Evolutionary conservation across 2,329 filamentous ascomycete genomes (phyloP).

Genomic region (Harringtonia aguacate): DNA sequence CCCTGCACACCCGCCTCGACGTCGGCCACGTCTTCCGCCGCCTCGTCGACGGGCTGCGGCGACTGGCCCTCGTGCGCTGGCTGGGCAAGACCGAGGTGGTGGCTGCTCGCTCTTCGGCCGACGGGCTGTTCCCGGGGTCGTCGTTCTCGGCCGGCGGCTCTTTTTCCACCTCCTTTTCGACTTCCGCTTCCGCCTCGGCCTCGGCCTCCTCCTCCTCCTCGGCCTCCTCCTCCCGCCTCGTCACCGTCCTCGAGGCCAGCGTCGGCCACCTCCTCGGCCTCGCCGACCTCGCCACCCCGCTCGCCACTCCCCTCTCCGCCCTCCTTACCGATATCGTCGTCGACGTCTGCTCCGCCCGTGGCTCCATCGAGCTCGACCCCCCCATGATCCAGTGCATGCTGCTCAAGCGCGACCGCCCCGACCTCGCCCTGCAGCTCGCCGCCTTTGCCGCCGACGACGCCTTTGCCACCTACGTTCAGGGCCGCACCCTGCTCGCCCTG

Average conservation of each 20-base stretch:
- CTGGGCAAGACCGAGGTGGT: constrained; percentile 49
- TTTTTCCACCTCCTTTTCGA: constrained; percentile 5
- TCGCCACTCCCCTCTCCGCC: constrained; percentile 40
- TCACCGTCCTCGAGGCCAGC: constrained; percentile 50
- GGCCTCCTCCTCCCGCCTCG: constrained; percentile 26
- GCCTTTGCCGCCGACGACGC: constrained; percentile 45
- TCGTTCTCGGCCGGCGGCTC: constrained; percentile 19
- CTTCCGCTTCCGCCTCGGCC: constrained; percentile 10
- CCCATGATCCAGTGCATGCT: constrained; percentile 52
- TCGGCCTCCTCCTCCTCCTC: constrained; percentile 12
- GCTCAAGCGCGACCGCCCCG: constrained; percentile 46
- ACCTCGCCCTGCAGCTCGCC: constrained; percentile 46
- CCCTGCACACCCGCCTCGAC: constrained; percentile 46
- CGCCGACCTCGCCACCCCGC: constrained; percentile 50
- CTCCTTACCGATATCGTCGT: constrained; percentile 57
- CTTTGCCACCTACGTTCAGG: constrained; percentile 74
- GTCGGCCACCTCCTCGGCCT: constrained; percentile 54
- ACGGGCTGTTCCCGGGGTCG: constrained; percentile 20
- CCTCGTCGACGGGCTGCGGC: constrained; percentile 59
- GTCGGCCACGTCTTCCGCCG: constrained; percentile 60
- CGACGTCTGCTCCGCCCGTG: constrained; percentile 53
- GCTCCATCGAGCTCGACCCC: constrained; percentile 53
- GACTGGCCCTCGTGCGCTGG: constrained; percentile 66
- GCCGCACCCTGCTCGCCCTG: constrained; percentile 62
- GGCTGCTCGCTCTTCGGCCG: constrained; percentile 32